phyloP scores from a whole-genome alignment of 495 filamentous ascomycete species.

The Aspergillus asperescens region DNA sequence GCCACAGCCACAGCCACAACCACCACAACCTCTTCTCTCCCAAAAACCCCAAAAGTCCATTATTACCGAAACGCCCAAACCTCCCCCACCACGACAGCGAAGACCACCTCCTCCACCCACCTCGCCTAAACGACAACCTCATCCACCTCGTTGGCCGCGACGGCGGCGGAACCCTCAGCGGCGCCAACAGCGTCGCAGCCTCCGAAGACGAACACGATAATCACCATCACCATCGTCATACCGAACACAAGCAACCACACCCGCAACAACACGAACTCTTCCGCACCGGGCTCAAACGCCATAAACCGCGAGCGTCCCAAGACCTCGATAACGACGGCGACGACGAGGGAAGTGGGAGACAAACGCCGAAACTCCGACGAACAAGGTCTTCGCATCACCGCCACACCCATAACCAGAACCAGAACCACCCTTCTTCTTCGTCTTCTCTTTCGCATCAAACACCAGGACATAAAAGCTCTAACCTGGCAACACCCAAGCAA shows the following conservation, averaged over 20 bases:
- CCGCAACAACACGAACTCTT: slow-evolving; percentile 3
- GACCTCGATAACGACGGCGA: slow-evolving; percentile 47
- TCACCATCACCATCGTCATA: slow-evolving; percentile 6
- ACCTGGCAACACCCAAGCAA: neutral
- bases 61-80: no score
- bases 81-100: slow-evolving; percentile 33
- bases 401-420: slow-evolving; percentile 23
- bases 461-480: no score
- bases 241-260: neutral
- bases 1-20: no score
- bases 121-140: slow-evolving; percentile 29
- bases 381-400: slow-evolving; percentile 25
- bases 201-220: slow-evolving; percentile 38
- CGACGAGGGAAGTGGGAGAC: slow-evolving; percentile 44
- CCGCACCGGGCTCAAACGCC: slow-evolving; percentile 7
- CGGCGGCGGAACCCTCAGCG: slow-evolving; percentile 41
- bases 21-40: neutral
- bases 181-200: slow-evolving; percentile 36
- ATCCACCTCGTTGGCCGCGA: slow-evolving; percentile 40
- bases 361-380: slow-evolving; percentile 22
- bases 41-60: slow-evolving; percentile 2
- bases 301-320: slow-evolving; percentile 25
- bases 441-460: no score
- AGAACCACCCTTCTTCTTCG: slow-evolving; percentile 16
- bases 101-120: slow-evolving; percentile 33